Conservation (phyloP, 371 early-diverging fungal genomes). For the Syncephalastrum racemosum region DNA sequence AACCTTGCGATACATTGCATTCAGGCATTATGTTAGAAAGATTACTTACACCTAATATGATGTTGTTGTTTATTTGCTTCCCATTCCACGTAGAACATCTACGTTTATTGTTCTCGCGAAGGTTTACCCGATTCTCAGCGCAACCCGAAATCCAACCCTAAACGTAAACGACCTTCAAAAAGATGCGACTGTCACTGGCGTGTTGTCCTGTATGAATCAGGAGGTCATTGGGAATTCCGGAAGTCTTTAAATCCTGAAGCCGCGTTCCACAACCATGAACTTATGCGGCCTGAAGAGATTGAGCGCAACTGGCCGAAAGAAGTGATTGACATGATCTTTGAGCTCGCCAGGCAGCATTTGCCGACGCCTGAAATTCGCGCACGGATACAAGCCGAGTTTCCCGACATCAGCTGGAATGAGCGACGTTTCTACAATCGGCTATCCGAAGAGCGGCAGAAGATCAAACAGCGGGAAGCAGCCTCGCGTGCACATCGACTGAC, state of each 20-base stretch:
- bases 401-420: slow-evolving; percentile 62
- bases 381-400: slow-evolving; percentile 52
- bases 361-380: slow-evolving; percentile 56
- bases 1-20: no score
- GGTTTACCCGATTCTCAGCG: slow-evolving; percentile 55
- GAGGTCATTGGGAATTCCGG: slow-evolving; percentile 57
- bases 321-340: slow-evolving; percentile 54
- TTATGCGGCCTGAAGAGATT: slow-evolving; percentile 57
- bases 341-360: slow-evolving; percentile 47
- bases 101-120: slow-evolving; percentile 59
- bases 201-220: slow-evolving; percentile 53
- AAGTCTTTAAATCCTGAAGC: slow-evolving; percentile 62
- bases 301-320: slow-evolving; percentile 59
- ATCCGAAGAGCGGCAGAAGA: slow-evolving; percentile 61
- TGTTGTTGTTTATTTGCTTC: slow-evolving; percentile 1
- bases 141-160: slow-evolving; percentile 44
- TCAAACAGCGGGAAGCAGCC: slow-evolving; percentile 49
- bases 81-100: slow-evolving; percentile 49
- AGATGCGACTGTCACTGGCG: slow-evolving; percentile 63
- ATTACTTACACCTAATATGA: no score
- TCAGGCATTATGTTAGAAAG: no score
- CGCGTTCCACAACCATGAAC: slow-evolving; percentile 57
- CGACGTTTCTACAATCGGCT: slow-evolving; percentile 63
- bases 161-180: slow-evolving; percentile 51
- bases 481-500: slow-evolving; percentile 40